Conservation (phyloP, 108 stramenopile genomes). For the Aureococcus anophagefferens region DNA sequence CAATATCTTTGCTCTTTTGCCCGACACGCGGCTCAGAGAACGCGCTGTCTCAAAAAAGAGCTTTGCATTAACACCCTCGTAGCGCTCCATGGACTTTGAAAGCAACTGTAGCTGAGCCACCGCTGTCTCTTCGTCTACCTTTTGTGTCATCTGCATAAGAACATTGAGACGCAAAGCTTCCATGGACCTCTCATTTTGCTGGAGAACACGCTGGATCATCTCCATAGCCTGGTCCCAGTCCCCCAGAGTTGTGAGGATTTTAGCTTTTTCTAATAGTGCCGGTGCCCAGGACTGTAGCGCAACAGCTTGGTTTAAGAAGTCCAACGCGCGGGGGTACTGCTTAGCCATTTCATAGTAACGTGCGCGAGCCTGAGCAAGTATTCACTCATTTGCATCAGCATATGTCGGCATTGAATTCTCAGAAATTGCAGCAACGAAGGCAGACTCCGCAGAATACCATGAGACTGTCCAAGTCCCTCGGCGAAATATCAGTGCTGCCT, state of each 20-base stretch:
- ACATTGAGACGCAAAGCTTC: conserved; percentile 16
- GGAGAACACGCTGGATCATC: conserved; percentile 15
- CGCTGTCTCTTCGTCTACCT: conserved; percentile 9
- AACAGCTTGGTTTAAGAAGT: conserved; percentile 31
- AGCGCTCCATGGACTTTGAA: conserved; percentile 25
- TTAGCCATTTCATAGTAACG: background rate
- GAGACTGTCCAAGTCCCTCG: conserved; percentile 34
- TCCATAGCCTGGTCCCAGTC: conserved; percentile 49
- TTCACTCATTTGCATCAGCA: no score
- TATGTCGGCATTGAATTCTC: no score
- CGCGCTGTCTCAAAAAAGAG: conserved; percentile 19
- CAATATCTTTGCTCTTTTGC: conserved; percentile 25
- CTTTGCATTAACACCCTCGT: conserved; percentile 24
- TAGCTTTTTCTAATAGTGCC: conserved; percentile 40
- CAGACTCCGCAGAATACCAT: conserved; percentile 27
- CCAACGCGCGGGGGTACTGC: conserved; percentile 5
- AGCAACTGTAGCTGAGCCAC: conserved; percentile 16
- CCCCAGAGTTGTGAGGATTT: conserved; percentile 19
- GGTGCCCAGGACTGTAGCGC: conserved; percentile 35
- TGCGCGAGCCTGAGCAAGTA: background rate
- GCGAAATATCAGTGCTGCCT: background rate
- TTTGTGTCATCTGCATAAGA: conserved; percentile 7
- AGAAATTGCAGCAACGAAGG: no score
- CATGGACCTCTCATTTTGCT: conserved; percentile 4
- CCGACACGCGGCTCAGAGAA: conserved; percentile 29